Evolutionary conservation across 108 stramenopile species (phyloP), one percentile per base, ranked within the genome.

Genomic region (Cafeteria roenbergensis): DNA sequence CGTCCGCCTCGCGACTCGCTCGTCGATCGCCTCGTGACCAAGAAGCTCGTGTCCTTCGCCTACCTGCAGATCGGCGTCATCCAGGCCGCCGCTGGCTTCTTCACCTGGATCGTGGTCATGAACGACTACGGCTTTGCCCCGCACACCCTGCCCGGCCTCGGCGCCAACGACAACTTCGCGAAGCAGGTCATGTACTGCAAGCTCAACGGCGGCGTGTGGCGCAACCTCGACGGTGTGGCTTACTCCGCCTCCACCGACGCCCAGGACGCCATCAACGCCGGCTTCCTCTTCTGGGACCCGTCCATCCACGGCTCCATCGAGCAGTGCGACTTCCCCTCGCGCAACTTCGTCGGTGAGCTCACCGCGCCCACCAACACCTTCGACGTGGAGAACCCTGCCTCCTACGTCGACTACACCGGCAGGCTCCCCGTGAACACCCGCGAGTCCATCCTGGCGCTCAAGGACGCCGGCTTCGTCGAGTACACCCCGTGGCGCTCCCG

Each of bases 51-150:
- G 35, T 61, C 64, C 38, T 80, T 70, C 57, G 72, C 78, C 33
- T 85, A 85, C 69, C 68, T 77, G 6, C 73, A 82, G 34, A 75
- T 78, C 22, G 85, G 85, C 12, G 34, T 84, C 51, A 80, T 82
- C 22, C 78, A 82, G 70, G 74, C 78, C 26, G 31, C 76, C 0
- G 80, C 78, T 1, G 80, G 80, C 17, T 80, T 80, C 68, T 79
- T 73, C 65, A 74, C 78, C 14, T 81, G 79, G 71, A 56, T 81
- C 48, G 50, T 81, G 24, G 82, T 83, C 27, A 55, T 80, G 24
- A 53, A 53, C 57, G 72, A 77, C 52, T 77, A 79, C 66, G 81
- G 77, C 0, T 78, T 53, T 63, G 72, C 72, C 0, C 77, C 77
- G 12, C 54, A 61, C 48, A 72, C 69, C 51, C 66, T 78, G 2